Base-by-base conservation (phyloP, 768 basidiomycete genomes). In the Leccinum boreale region DNA sequence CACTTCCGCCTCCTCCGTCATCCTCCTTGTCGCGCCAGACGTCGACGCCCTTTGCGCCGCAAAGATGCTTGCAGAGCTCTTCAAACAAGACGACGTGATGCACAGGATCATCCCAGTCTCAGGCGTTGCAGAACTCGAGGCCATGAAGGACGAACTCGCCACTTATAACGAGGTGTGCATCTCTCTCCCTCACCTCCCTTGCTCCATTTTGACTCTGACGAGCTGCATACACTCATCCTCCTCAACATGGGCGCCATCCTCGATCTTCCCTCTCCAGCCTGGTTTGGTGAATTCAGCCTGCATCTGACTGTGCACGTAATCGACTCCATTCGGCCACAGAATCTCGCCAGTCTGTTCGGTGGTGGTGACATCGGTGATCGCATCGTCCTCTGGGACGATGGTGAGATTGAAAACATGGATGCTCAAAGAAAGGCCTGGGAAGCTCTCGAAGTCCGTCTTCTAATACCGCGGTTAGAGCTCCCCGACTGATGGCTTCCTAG, bases 311-410 rank as follows among this genome's bases (percentile, higher is more conserved):
- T 98, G 44, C 97, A 99, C 76, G 86, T 98, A 65, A 91, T 99
- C 74, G 97, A 99, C 74, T 93, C 96, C 3, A 84, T 87, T 19
- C 83, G 97, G 52, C 97, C 97, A 17, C 85, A 90, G 67, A 94
- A 94, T 73, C 77, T 98, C 66, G 79, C 85, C 45, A 97, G 87
- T 75, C 75, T 98, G 21, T 98, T 96, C 71, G 84, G 82, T 50
- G 80, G 78, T 45, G 85, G 85, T 24, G 80, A 84, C 63, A 82
- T 82, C 52, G 82, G 81, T 12, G 85, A 89, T 60, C 78, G 88
- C 52, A 85, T 98, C 19, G 77, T 96, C 29, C 80, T 98, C 0
- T 99, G 97, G 97, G 93, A 94, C 61, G 94, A 96, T 65, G 93
- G 92, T 4, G 86, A 84, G 17, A 87, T 85, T 2, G 85, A 86